Base-by-base conservation (phyloP, 192 early-diverging fungal species). In the Physocladia obscura region DNA sequence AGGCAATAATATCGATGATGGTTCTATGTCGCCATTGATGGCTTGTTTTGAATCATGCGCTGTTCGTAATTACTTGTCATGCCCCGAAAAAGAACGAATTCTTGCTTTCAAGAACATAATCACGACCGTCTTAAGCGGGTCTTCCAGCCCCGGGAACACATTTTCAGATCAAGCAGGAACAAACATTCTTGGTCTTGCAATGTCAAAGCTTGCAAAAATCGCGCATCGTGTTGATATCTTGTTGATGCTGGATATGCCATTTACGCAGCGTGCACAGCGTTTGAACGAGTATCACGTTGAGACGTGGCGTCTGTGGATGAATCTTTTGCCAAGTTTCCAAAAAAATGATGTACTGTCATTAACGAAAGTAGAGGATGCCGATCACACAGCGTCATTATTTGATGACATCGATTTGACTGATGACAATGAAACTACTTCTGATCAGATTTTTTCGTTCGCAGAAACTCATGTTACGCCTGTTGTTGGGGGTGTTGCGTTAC, bases 221-320 rank as follows among this genome's bases (percentile, higher is more conserved):
- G 69, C 69, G 13, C 56, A 62, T 36, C 35, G 49, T 0, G 58
- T 71, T 4, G 69, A 71, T 24, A 71, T 71, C 49, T 34, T 71
- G 0, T 22, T 49, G 44, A 40, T 60, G 69, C 56, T 71, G 17
- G 69, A 59, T 30, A 22, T 71, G 29, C 57, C 69, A 13, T 38
- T 26, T 29, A 49, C 22, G 0, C 69, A 71, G 31, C 55, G 69
- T 19, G 4, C 13, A 13, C 54, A 71, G 11, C 57, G 69, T 13
- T 34, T 71, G 3, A 44, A 29, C 15, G 55, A 57, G 29, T 71
- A 71, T 49, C 35, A 71, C 44, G 13, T 44, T 4, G 69, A 71
- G 22, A 58, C 56, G 15, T 60, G 69, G 56, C 30, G 35, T 11
- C 30, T 49, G 6, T 71, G 69, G 69, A 58, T 57, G 57, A 22